These are phyloP conservation scores for Tulasnella sp. DNA, from an alignment of 768 basidiomycete species.

Conservation along the genomic window DNA sequence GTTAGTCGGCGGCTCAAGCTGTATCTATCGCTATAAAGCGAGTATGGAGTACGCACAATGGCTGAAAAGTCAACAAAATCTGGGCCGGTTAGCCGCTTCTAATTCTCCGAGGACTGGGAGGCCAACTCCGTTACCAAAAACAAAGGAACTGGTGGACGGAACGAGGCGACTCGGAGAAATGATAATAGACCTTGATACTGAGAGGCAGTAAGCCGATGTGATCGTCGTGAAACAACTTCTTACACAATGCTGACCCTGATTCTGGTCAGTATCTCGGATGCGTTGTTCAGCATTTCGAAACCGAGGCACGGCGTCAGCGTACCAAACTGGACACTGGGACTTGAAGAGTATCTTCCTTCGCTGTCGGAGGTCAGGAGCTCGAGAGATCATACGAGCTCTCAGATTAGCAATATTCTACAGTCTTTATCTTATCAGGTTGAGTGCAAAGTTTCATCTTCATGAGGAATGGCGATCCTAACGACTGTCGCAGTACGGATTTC, in stretches of 20 bases:
- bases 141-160: background rate
- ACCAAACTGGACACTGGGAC: background rate
- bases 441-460: too few relatives aligned
- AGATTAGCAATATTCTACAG: background rate
- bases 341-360: background rate
- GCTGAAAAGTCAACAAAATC: background rate
- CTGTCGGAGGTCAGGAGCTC: background rate
- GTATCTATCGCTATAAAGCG: background rate
- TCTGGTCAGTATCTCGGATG: background rate
- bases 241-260: background rate
- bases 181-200: background rate
- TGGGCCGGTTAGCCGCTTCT: background rate
- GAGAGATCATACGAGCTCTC: background rate
- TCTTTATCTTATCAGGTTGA: background rate
- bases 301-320: background rate
- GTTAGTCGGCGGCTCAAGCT: background rate
- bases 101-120: background rate
- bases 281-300: background rate
- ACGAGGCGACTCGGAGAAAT: background rate
- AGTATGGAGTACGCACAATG: background rate
- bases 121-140: background rate
- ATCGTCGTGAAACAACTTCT: background rate
- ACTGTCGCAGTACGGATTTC: too few relatives aligned
- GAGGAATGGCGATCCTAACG: too few relatives aligned
- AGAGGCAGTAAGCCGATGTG: background rate